Base-by-base conservation (phyloP, 108 stramenopile species). In the Discostella stelligeroides region DNA sequence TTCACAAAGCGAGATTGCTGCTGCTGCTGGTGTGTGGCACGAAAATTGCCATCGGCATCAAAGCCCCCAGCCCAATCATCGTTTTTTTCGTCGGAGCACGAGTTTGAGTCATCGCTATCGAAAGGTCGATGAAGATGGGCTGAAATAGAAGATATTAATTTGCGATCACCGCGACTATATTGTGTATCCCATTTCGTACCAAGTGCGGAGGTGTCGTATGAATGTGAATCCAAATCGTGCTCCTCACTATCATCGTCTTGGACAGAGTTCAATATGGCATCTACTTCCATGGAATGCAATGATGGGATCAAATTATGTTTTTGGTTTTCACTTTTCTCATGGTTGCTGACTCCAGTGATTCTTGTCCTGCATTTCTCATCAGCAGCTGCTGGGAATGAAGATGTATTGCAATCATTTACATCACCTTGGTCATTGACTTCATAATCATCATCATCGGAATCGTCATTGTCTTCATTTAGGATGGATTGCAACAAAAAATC, bases 401-500 rank as follows among this genome's bases (percentile, higher is more conserved):
- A 15, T 15, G 27, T 10, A 48, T 21, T 25, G 34, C 2, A 45
- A 4, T 27, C 8, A 25, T 45, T 27, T 34, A 10, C 34, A 1
- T 2, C 13, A 43, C 13, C 21, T 10, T 29, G 27, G 21, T 37
- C 63, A 27, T 18, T 15, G 14, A 28, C 37, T 1, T 62, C 74
- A n/a, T 73, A 66, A 17, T 62, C 80, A 14, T 72, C 62, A 7
- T 70, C 71, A 49, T 85, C 68, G 20, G 70, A 66, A 38, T 88
- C 87, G 25, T 88, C 88, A 55, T 92, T 85, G 48, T 82, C 82
- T 61, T 88, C 88, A 34, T 75, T 73, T 37, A 90, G 60, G 70
- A 88, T 87, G 68, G 79, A 79, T 67, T 92, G 86, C 63, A 90
- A 64, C 34, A 58, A 58, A 10, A 18, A 88, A 67, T 55, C 83